Base-by-base conservation (phyloP, 441 rosid species). In the Populus trichocarpa region DNA sequence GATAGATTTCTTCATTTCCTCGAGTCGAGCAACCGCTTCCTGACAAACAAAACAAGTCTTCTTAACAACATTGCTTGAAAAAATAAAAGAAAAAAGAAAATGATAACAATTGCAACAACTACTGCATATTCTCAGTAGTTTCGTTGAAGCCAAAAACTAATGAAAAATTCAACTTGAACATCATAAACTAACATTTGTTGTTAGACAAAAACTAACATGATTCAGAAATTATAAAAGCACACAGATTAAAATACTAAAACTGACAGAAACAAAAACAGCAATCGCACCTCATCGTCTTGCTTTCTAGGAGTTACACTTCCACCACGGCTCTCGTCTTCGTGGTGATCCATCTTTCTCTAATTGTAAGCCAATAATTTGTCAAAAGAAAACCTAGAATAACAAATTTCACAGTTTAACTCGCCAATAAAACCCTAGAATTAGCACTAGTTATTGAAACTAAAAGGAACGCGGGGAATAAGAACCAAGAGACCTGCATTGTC, bases 21-120 rank as follows among this genome's bases (percentile, higher is more conserved):
- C 92, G 50, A 85, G 84, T 64, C 98, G 97, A 81, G 96, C 97
- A 82, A 80, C 88, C 73, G 93, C 91, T 90, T 95, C 99, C 99
- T 95, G 85, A 33, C 75, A 74, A 76, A 40, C 30, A 68, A 23
- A 71, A 28, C 67, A 79, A 25, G 20, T 11, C 16, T 46, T 46
- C 71, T 30, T 32, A 14, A 38, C 20, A 30, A 42, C 3, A 9
- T 5, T 68, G 67, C 22, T 57, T 53, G 11, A 8, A 66, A 28
- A 5, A 25, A 28, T 30, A 3, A 11, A 35, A 67, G 3, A 28
- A 3, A n/a, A 10, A 46, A 8, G 16, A 10, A 73, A 25, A 14
- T 8, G 63, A 8, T 11, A 71, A 33, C 8, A 35, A 35, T 35
- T 53, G n/a, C 61, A 53, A 18, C 61, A 16, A 6, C n/a, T 53